Percentiles rank a stretch among this genome's conserved stretches.
These are phyloP conservation scores for Geosmithia morbida DNA, from an alignment of 2,329 filamentous ascomycete genomes.

Conservation along the genomic window DNA sequence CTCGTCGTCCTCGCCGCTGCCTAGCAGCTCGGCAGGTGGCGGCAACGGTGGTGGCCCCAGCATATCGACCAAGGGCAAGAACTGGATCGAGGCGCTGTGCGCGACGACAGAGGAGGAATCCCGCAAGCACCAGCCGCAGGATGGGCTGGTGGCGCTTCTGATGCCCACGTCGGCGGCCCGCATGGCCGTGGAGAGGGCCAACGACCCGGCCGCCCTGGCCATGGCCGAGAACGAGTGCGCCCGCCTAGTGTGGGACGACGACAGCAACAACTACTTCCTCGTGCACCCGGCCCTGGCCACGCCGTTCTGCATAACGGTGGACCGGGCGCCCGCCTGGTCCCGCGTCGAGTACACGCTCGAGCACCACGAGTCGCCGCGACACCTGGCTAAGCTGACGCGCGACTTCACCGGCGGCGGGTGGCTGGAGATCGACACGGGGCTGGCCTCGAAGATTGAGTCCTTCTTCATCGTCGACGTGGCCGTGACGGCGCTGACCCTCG, in stretches of 20 bases:
- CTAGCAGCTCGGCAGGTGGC: slow-evolving; percentile 11
- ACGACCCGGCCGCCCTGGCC: slow-evolving; percentile 42
- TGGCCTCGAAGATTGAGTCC: slow-evolving; percentile 43
- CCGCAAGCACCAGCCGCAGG: slow-evolving; percentile 37
- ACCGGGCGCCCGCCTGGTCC: slow-evolving; percentile 43
- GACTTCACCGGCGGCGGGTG: slow-evolving; percentile 45
- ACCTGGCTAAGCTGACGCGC: slow-evolving; percentile 44
- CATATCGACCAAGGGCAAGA: slow-evolving; percentile 21
- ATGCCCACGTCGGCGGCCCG: slow-evolving; percentile 53
- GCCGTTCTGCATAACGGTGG: slow-evolving; percentile 46
- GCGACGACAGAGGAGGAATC: slow-evolving; percentile 43
- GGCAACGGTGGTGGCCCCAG: slow-evolving; percentile 13
- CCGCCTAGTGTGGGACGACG: slow-evolving; percentile 56
- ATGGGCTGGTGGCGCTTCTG: slow-evolving; percentile 52
- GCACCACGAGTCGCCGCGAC: slow-evolving; percentile 46
- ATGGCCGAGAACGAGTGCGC: slow-evolving; percentile 57
- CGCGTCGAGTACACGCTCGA: slow-evolving; percentile 51
- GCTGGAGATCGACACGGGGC: slow-evolving; percentile 45
- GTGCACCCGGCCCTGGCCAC: slow-evolving; percentile 48
- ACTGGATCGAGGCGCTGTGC: slow-evolving; percentile 42
- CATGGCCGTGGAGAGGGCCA: slow-evolving; percentile 44
- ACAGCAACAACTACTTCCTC: slow-evolving; percentile 43
- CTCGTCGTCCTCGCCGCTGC: background rate
- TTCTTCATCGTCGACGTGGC: slow-evolving; percentile 51
- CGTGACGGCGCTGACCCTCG: slow-evolving; percentile 43